Conservation (phyloP, 495 filamentous ascomycete species). For the Entonaema liquescens region DNA sequence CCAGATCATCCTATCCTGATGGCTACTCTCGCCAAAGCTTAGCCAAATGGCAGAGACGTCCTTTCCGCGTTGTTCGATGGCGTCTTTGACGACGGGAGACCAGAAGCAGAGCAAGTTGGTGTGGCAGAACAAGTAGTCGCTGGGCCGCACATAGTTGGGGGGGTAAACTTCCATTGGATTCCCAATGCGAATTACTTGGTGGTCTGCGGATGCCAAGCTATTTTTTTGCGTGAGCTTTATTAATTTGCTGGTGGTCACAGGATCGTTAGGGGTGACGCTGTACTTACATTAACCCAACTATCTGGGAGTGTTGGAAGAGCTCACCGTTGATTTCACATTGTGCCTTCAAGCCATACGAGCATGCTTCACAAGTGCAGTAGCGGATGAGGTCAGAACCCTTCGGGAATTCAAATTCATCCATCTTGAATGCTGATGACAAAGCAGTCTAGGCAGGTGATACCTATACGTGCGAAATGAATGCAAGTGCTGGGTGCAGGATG, state of each 20-base stretch:
- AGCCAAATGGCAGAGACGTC: background rate
- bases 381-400: background rate
- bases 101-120: constrained; percentile 16
- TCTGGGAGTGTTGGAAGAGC: background rate
- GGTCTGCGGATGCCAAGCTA: background rate
- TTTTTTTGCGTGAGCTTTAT: constrained; percentile 2
- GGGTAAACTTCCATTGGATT: no score
- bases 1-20: background rate
- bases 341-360: background rate
- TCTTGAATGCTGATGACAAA: background rate
- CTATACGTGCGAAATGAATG: background rate
- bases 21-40: background rate
- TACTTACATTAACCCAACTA: constrained; percentile 11
- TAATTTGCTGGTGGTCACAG: background rate
- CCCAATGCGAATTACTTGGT: background rate
- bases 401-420: background rate
- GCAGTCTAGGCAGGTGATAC: background rate
- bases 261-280: background rate
- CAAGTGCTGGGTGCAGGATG: background rate
- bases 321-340: background rate
- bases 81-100: background rate
- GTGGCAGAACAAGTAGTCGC: background rate
- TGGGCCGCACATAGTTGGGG: background rate
- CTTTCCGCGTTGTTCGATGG: background rate
- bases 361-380: constrained; percentile 6